Evolutionary conservation across 106 monocot genomes (phyloP), one percentile per base, ranked within the genome.

Genomic region (Dactylorhiza incarnata): DNA sequence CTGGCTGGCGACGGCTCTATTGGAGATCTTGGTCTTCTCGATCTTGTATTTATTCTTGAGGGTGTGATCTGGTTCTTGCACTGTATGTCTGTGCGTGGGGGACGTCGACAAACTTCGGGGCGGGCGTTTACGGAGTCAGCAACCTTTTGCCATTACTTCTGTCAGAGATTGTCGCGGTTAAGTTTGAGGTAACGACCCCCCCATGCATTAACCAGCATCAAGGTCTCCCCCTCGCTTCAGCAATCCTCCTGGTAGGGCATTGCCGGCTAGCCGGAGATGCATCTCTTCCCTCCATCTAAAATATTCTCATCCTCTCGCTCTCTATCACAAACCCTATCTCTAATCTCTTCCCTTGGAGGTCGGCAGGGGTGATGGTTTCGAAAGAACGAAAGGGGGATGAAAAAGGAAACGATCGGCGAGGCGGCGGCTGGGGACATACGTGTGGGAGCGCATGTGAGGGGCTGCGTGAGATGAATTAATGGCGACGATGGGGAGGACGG

Each of bases 151-250:
- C 94, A 95, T 66, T 95, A 87, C 77, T 91, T 87, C 85, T 95
- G 94, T 3, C 91, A 91, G 73, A 95, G 87, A 74, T 87, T 95
- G 7, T 91, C 94, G 24, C 94, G 89, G 79, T 87, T 91, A 55
- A 95, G 81, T 62, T 91, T 89, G 47, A 95, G 24, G 68, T 89
- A 95, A 54, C 94, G 91, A 22, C 86, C 87, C 3, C 94, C 91
- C 94, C 94, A 95, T 0, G 91, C 89, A 25, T 95, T 87, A 69
- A 95, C 84, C 53, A 95, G 82, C 49, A 82, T 85, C 49, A 87
- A 83, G 7, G 94, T 95, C 77, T 87, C 94, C 7, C 91, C 94
- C 67, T 95, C 94, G 87, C 91, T 95, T 89, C 94, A 95, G 94
- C 94, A 95, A 75, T 95, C 94, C 73, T 94, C 85, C 3, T 90